Percentiles rank a stretch among this genome's conserved stretches.
These are phyloP conservation scores for Dalbergia cultrata DNA, from an alignment of 306 rosid species.

Conservation along the genomic window DNA sequence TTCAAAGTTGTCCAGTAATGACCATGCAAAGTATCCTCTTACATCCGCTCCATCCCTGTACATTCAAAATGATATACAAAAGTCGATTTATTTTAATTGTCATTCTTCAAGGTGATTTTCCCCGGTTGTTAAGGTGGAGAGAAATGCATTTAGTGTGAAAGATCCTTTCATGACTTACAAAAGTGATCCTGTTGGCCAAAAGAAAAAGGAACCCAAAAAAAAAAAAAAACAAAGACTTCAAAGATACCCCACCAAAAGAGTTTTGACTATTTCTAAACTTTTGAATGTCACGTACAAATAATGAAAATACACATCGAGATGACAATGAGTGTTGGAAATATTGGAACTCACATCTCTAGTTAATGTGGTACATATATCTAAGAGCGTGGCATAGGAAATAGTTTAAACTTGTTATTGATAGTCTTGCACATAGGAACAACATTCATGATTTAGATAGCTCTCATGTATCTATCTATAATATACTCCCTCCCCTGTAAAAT, in stretches of 20 bases:
- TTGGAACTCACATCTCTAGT: no score
- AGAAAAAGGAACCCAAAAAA: no score
- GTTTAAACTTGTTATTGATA: no score
- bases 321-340: no score
- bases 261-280: not conserved
- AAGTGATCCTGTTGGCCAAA: not conserved
- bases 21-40: constrained; percentile 96
- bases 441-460: no score
- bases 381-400: no score
- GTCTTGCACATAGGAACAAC: no score
- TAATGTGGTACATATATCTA: no score
- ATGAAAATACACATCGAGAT: not conserved
- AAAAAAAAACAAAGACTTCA: not conserved
- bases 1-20: constrained; percentile 91
- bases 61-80: constrained; percentile 39
- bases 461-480: no score
- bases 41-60: constrained; percentile 89
- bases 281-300: not conserved
- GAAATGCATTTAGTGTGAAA: not conserved
- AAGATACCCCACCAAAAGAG: not conserved
- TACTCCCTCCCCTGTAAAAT: no score
- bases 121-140: not conserved
- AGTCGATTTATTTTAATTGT: constrained; percentile 19
- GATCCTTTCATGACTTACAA: not conserved
- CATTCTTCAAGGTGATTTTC: constrained; percentile 10